Conservation (phyloP, 2,329 filamentous ascomycete species). For the Monilinia fructigena region DNA sequence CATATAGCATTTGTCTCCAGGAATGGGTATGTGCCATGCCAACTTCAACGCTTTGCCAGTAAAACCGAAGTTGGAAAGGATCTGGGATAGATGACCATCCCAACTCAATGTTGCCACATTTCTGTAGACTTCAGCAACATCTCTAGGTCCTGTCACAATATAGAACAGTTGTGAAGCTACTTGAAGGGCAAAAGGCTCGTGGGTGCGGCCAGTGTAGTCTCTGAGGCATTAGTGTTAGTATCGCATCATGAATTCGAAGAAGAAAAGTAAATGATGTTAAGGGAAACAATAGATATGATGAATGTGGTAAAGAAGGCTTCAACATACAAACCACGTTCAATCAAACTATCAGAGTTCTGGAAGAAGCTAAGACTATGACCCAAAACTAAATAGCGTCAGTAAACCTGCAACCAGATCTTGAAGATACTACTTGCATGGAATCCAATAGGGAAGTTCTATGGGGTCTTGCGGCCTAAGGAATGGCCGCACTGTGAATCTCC, state of each 20-base stretch:
- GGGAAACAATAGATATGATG: background rate
- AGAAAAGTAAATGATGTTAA: too few relatives aligned
- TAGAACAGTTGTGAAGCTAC: constrained; percentile 17
- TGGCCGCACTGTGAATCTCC: too few relatives aligned
- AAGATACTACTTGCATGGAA: too few relatives aligned
- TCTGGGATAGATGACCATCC: constrained; percentile 15
- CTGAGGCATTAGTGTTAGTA: background rate
- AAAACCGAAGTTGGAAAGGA: constrained; percentile 14
- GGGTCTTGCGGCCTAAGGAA: too few relatives aligned
- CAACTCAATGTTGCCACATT: constrained; percentile 14
- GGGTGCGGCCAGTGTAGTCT: constrained; percentile 1
- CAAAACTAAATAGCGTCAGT: background rate
- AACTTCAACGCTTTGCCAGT: constrained; percentile 11
- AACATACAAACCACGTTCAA: constrained; percentile 10
- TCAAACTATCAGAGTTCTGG: constrained; percentile 11
- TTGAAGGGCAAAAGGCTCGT: constrained; percentile 10
- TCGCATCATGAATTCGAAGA: too few relatives aligned
- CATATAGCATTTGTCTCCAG: constrained; percentile 16
- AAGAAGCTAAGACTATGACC: constrained; percentile 14
- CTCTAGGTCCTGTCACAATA: constrained; percentile 1
- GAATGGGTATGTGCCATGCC: constrained; percentile 12
- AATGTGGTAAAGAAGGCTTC: background rate
- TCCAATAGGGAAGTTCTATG: too few relatives aligned
- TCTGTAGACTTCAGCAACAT: constrained; percentile 14
- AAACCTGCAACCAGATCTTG: constrained; percentile 24